Evolutionary conservation across 371 early-diverging fungal genomes (phyloP).

Genomic region (Mucor sp.): DNA sequence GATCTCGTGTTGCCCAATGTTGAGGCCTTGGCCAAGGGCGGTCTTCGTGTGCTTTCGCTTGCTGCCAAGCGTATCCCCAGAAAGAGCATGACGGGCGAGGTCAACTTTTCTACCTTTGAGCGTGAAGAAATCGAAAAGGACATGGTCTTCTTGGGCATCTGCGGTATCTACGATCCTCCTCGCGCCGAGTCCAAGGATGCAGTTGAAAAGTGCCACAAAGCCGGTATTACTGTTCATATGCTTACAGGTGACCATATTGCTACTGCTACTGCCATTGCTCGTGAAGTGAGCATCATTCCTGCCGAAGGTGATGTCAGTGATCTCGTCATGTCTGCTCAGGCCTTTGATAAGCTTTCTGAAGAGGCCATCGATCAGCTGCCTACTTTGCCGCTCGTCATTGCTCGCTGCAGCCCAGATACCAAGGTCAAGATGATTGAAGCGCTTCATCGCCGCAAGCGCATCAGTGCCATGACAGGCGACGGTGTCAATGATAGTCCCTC

Average conservation of each 20-base stretch:
- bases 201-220: conserved; percentile 83
- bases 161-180: conserved; percentile 95
- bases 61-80: conserved; percentile 44
- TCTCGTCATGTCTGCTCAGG: conserved; percentile 82
- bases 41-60: conserved; percentile 65
- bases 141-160: conserved; percentile 86
- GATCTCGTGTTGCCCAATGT: conserved; percentile 55
- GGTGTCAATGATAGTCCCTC: conserved; percentile 94
- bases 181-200: conserved; percentile 75
- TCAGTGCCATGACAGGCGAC: conserved; percentile 86
- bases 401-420: conserved; percentile 94
- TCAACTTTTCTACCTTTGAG: conserved; percentile 38
- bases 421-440: conserved; percentile 97
- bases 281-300: conserved; percentile 86
- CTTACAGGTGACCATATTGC: conserved; percentile 94
- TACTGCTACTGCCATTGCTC: conserved; percentile 94
- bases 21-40: conserved; percentile 63
- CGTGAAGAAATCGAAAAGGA: conserved; percentile 71
- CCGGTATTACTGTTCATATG: conserved; percentile 95
- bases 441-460: conserved; percentile 76
- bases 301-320: conserved; percentile 35
- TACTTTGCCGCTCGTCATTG: conserved; percentile 90
- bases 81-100: conserved; percentile 34
- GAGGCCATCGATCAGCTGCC: conserved; percentile 75
- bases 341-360: conserved; percentile 83